Evolutionary conservation across 306 rosid genomes (phyloP), one percentile per base, ranked within the genome.

Genomic region (Rosa persica): DNA sequence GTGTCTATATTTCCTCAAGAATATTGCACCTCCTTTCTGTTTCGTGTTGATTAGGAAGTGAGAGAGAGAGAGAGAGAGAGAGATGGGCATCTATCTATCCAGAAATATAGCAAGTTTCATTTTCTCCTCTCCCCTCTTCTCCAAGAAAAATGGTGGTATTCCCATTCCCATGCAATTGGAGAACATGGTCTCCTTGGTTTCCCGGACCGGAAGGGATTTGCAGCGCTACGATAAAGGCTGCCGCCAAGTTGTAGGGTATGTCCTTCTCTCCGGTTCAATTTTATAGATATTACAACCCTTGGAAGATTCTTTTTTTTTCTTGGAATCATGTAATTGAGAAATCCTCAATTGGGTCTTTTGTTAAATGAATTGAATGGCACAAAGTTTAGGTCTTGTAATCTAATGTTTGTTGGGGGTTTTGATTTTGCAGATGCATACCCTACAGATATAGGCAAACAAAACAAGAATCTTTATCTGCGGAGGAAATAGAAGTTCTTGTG

Each of bases 181-280:
- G 58, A 80, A 67, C 58, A 67, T 88, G 85, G 89, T 86, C 51
- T 79, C 89, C 36, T 65, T 88, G 78, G 91, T 88, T 0, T 87
- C 98, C 34, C 92, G 97, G 4, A 89, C 90, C 0, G 97, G 97
- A 12, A 88, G 98, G 57, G 84, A 88, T 74, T 86, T 90, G 77
- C 98, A 94, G 79, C 92, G 98, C 15, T 94, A 92, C 40, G 86
- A 92, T 0, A 66, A 81, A 62, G 96, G 92, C 1, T 83, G 80
- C 72, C 97, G 98, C 71, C 95, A 82, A 79, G 98, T 94, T 80
- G 98, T 92, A 0, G 98, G 98, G 98, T 94, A 84, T 27, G 89
- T 76, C 61, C 60, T 9, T 0, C 54, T 4, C 72, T 47, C 16
- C 22, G 2, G 48, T 61, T 6, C 4, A 34, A 25, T 12, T 85